Conservation (phyloP, 306 rosid species). For the Glycine tomentella region DNA sequence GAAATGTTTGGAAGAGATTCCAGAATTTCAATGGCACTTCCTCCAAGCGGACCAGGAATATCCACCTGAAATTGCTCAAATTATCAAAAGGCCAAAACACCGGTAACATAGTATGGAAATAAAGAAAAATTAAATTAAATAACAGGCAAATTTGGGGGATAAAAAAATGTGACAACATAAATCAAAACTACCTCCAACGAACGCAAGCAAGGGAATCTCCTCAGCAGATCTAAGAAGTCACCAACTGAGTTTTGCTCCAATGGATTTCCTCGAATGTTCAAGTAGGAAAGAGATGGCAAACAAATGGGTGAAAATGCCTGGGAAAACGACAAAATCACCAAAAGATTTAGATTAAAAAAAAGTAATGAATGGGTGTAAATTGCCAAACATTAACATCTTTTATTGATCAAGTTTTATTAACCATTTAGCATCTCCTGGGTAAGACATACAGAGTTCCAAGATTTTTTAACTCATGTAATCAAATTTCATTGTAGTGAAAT, state of each 20-base stretch:
- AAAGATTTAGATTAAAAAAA: constrained; percentile 21
- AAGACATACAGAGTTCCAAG: constrained; percentile 11
- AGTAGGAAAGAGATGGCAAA: constrained; percentile 74
- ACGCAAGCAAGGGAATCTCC: constrained; percentile 65
- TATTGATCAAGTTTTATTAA: neutral
- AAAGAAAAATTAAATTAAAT: constrained; percentile 10
- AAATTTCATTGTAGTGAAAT: neutral
- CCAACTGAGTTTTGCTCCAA: constrained; percentile 65
- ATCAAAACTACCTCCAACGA: constrained; percentile 78
- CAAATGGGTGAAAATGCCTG: constrained; percentile 74
- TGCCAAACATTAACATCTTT: constrained; percentile 9
- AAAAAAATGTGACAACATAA: constrained; percentile 31
- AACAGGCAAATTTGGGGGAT: neutral
- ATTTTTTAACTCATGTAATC: constrained; percentile 33
- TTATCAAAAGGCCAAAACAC: constrained; percentile 41
- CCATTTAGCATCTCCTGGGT: constrained; percentile 13
- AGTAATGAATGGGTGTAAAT: constrained; percentile 21
- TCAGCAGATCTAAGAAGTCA: constrained; percentile 66
- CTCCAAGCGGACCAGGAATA: constrained; percentile 96
- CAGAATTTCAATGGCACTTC: constrained; percentile 74
- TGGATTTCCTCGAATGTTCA: constrained; percentile 81
- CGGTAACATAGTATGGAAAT: constrained; percentile 26
- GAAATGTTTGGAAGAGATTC: constrained; percentile 77
- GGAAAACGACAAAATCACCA: constrained; percentile 22
- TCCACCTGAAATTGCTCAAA: constrained; percentile 68